Conservation (phyloP, 2,329 filamentous ascomycete species). For the Colletotrichum musicola region DNA sequence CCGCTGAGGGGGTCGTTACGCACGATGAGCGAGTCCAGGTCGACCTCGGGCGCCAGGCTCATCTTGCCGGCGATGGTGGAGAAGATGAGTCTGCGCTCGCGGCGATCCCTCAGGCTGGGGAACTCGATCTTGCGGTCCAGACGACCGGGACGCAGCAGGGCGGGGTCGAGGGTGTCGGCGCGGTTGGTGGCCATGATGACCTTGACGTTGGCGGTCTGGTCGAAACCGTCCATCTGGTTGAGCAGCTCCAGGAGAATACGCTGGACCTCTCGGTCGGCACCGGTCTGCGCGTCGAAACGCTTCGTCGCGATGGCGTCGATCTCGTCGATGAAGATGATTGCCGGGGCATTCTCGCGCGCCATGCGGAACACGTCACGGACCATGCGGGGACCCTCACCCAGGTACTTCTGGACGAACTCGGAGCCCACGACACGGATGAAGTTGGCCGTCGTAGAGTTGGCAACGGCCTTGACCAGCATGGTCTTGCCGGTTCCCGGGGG, state of each 20-base stretch:
- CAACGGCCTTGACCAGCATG: slow-evolving; percentile 91
- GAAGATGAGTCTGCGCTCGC: slow-evolving; percentile 97
- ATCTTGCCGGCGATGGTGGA: slow-evolving; percentile 97
- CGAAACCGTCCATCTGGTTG: slow-evolving; percentile 99
- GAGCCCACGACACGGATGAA: slow-evolving; percentile 94
- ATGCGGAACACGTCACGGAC: slow-evolving; percentile 99
- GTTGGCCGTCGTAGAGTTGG: slow-evolving; percentile 91
- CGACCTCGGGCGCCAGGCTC: slow-evolving; percentile 96
- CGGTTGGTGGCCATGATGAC: slow-evolving; percentile 99
- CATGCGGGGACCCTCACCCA: slow-evolving; percentile 96
- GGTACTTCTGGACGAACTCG: slow-evolving; percentile 94
- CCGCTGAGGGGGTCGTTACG: slow-evolving; percentile 96
- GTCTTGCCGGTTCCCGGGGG: slow-evolving; percentile 81
- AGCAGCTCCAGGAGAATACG: slow-evolving; percentile 97
- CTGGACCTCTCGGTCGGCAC: slow-evolving; percentile 97
- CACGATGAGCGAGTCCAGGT: slow-evolving; percentile 95
- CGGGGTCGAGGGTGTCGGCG: slow-evolving; percentile 95
- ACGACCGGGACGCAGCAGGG: slow-evolving; percentile 92
- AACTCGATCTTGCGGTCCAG: slow-evolving; percentile 99
- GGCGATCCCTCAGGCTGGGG: slow-evolving; percentile 91
- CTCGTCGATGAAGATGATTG: slow-evolving; percentile 99
- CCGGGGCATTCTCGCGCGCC: slow-evolving; percentile 97
- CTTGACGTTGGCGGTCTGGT: slow-evolving; percentile 99
- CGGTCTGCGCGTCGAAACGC: slow-evolving; percentile 98
- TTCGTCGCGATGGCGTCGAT: slow-evolving; percentile 99